Evolutionary conservation across 306 rosid species (phyloP), one percentile per base, ranked within the genome.

Genomic region (Spatholobus suberectus): DNA sequence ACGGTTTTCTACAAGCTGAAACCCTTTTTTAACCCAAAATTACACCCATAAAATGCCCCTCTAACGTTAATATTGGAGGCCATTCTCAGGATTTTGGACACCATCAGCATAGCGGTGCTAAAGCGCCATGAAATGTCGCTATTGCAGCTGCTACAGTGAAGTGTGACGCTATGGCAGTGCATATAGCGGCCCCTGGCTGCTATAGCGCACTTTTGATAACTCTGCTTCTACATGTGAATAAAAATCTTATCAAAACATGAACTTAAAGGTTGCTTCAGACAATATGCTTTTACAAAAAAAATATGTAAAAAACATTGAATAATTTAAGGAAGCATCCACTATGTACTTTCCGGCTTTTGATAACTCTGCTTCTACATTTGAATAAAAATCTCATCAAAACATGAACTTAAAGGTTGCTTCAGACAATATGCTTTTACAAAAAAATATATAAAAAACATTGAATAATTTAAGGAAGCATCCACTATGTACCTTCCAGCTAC

Each of bases 271-370:
- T 72, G 15, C 59, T 34, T 29, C 70, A 49, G 35, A 70, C 38
- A 17, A 76, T 34, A 70, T 11, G 43, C 58, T 71, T 62, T 29
- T 29, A n/a, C 46, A 17, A 15, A 24, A 80, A 67, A 57, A 8
- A n/a, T n/a, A n/a, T n/a, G 51, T 3, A 20, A 13, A 47, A 8
- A 55, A 5, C 68, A 27, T 61, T 27, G 11, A 61, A 44, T 34
- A 55, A 59, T 47, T 54, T 32, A 6, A 26, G 24, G 54, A 51
- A 63, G 12, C 7, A 4, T 59, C 34, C 38, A 61, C 17, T 18
- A 44, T 17, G 62, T 88, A 93, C 97, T 93, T 91, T 88, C 97
- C 95, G 18, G 98, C 97, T n/a, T n/a, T n/a, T n/a, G n/a, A n/a
- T n/a, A n/a, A n/a, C n/a, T n/a, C n/a, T n/a, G n/a, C n/a, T n/a